These are phyloP conservation scores for Pseudocercospora cruenta DNA, from an alignment of 2,329 filamentous ascomycete species.

Conservation along the genomic window DNA sequence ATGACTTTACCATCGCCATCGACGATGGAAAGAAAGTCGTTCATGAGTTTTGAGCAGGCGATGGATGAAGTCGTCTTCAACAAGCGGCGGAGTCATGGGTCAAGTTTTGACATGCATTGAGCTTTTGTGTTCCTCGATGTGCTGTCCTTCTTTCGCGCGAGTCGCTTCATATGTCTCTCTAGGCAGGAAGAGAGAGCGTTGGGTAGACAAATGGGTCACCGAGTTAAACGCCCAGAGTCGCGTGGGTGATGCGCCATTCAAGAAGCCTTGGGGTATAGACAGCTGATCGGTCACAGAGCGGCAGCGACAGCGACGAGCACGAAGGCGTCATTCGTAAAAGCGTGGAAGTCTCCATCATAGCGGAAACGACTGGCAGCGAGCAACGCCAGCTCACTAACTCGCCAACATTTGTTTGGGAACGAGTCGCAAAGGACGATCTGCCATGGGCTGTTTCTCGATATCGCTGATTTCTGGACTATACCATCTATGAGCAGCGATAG, in stretches of 20 bases:
- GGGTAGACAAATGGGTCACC: not conserved
- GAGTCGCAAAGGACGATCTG: not conserved
- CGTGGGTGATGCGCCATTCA: not conserved
- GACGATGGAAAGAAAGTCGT: slow-evolving; percentile 14
- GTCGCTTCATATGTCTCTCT: not conserved
- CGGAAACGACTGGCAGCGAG: not conserved
- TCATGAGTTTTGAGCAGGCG: slow-evolving; percentile 9
- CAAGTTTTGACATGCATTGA: slow-evolving; percentile 6
- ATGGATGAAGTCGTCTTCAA: slow-evolving; percentile 2
- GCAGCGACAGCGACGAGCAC: not conserved
- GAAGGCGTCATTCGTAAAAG: not conserved
- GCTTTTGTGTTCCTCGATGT: not conserved
- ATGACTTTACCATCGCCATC: slow-evolving; percentile 20
- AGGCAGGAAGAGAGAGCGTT: not conserved
- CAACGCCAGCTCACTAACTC: not conserved
- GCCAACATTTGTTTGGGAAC: not conserved
- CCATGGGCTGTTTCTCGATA: slow-evolving; percentile 6
- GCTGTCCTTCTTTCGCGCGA: slow-evolving; percentile 1
- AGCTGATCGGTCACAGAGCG: not conserved
- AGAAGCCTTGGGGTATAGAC: not conserved
- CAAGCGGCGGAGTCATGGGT: slow-evolving; percentile 4
- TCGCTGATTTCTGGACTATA: not conserved
- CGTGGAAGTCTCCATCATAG: not conserved
- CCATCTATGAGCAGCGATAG: not conserved
- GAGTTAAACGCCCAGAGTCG: not conserved